Conservation (phyloP, 1,284 basidiomycete species). For the Pseudozyma thailandica region DNA sequence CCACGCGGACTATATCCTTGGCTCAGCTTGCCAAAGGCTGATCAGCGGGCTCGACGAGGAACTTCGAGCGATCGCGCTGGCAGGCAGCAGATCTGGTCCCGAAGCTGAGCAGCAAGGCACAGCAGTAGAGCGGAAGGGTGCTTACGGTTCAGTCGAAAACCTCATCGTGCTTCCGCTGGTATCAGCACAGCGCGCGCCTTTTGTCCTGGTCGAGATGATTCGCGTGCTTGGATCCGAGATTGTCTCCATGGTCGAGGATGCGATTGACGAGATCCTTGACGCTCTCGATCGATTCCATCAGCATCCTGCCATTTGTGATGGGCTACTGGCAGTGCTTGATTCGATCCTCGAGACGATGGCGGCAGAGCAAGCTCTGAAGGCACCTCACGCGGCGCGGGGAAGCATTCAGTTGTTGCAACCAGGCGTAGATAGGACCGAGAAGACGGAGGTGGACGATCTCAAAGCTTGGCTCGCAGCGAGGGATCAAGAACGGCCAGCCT, state of each 20-base stretch:
- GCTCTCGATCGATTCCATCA: conserved; percentile 64
- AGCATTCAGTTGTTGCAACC: not conserved
- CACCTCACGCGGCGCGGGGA: not conserved
- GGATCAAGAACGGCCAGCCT: conserved; percentile 1
- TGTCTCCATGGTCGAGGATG: conserved; percentile 63
- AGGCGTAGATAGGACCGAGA: not conserved
- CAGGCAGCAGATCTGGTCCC: not conserved
- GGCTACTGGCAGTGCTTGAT: conserved; percentile 58
- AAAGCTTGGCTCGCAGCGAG: conserved; percentile 16
- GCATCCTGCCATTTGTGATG: conserved; percentile 51
- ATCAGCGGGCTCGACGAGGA: conserved; percentile 45
- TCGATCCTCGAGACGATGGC: conserved; percentile 55
- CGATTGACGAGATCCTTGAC: conserved; percentile 65
- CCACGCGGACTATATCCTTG: conserved; percentile 64
- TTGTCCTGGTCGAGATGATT: conserved; percentile 66
- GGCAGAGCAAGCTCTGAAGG: conserved; percentile 21
- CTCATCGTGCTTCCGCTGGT: conserved; percentile 40
- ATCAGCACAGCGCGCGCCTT: conserved; percentile 59
- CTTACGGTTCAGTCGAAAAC: not conserved
- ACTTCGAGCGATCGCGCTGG: conserved; percentile 16
- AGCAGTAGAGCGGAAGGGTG: not conserved
- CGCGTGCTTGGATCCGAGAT: conserved; percentile 59
- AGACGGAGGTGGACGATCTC: conserved; percentile 15
- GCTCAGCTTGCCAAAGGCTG: conserved; percentile 60
- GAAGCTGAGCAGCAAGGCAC: not conserved